Conservation (phyloP, 176 grass and related monocot genomes). For the Olyra latifolia region DNA sequence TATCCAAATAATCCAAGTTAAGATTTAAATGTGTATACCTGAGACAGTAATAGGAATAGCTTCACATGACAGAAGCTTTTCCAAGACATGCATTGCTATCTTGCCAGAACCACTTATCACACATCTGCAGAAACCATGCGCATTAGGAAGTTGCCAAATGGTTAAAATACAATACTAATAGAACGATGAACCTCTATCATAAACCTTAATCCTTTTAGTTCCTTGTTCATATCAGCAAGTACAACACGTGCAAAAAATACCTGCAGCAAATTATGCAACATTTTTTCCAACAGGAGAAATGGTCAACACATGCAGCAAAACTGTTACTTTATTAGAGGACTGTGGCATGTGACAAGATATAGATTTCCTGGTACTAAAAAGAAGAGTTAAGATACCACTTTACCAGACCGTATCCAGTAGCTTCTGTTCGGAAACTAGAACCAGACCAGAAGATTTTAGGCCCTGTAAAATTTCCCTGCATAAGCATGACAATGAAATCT, state of each 20-base stretch:
- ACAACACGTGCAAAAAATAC: slow-evolving; percentile 98
- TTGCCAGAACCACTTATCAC: slow-evolving; percentile 94
- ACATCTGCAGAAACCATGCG: slow-evolving; percentile 63
- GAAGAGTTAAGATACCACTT: slow-evolving; percentile 33
- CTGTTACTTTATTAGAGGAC: slow-evolving; percentile 26
- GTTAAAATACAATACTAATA: slow-evolving; percentile 26
- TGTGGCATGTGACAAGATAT: background rate
- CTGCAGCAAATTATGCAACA: slow-evolving; percentile 39
- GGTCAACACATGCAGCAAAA: slow-evolving; percentile 15
- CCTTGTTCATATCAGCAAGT: slow-evolving; percentile 99
- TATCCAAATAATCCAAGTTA: slow-evolving; percentile 27
- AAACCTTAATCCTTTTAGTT: slow-evolving; percentile 99
- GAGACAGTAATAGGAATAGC: slow-evolving; percentile 94
- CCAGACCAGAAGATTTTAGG: slow-evolving; percentile 99
- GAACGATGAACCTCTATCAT: slow-evolving; percentile 25
- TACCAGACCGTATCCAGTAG: slow-evolving; percentile 99
- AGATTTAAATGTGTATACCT: slow-evolving; percentile 48
- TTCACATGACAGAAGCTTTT: slow-evolving; percentile 94
- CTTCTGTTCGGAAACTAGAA: slow-evolving; percentile 97
- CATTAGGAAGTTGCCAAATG: slow-evolving; percentile 24
- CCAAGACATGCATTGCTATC: slow-evolving; percentile 99
- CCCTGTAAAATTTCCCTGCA: slow-evolving; percentile 99
- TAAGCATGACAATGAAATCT: slow-evolving; percentile 59
- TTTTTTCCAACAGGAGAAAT: background rate
- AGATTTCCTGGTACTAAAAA: slow-evolving; percentile 22